These are phyloP conservation scores for Saccharomyces hybrid DNA, from an alignment of 1,139 yeast genomes.

Conservation along the genomic window DNA sequence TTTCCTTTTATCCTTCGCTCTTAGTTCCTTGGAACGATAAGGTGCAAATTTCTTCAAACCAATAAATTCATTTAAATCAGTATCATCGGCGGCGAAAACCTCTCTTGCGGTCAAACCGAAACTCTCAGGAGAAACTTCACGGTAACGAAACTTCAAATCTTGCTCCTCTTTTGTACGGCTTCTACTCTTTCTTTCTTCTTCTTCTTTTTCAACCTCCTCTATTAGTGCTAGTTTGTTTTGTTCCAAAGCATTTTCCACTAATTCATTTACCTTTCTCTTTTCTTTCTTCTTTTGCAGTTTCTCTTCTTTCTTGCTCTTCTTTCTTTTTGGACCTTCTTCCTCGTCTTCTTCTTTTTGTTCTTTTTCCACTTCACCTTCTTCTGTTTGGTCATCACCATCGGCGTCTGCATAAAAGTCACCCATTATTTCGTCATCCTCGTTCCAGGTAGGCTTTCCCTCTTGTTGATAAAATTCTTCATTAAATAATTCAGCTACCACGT, in stretches of 20 bases:
- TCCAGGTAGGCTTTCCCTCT: constrained; percentile 52
- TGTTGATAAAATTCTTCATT: constrained; percentile 70
- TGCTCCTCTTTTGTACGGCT: constrained; percentile 35
- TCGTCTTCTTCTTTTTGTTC: constrained; percentile 20
- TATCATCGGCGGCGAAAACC: constrained; percentile 83
- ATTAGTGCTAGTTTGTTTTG: constrained; percentile 42
- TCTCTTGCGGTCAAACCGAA: constrained; percentile 84
- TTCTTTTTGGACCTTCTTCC: constrained; percentile 36
- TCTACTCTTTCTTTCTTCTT: constrained; percentile 45
- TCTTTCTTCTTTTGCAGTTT: constrained; percentile 58
- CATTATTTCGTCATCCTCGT: constrained; percentile 43
- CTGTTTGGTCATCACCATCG: constrained; percentile 20
- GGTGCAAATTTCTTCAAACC: constrained; percentile 93
- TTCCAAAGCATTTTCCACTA: constrained; percentile 68
- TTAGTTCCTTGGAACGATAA: constrained; percentile 68
- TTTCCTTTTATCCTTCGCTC: constrained; percentile 74
- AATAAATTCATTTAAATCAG: constrained; percentile 70
- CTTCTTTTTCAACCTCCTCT: constrained; percentile 56
- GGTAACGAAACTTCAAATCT: constrained; percentile 61
- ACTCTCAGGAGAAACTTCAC: constrained; percentile 93
- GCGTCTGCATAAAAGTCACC: constrained; percentile 26
- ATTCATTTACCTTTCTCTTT: constrained; percentile 50
- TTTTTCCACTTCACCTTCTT: constrained; percentile 21
- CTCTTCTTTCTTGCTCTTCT: constrained; percentile 45
- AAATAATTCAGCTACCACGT: constrained; percentile 75